phyloP scores from a whole-genome alignment of 2,329 filamentous ascomycete genomes.

The Neofusicoccum ribis region DNA sequence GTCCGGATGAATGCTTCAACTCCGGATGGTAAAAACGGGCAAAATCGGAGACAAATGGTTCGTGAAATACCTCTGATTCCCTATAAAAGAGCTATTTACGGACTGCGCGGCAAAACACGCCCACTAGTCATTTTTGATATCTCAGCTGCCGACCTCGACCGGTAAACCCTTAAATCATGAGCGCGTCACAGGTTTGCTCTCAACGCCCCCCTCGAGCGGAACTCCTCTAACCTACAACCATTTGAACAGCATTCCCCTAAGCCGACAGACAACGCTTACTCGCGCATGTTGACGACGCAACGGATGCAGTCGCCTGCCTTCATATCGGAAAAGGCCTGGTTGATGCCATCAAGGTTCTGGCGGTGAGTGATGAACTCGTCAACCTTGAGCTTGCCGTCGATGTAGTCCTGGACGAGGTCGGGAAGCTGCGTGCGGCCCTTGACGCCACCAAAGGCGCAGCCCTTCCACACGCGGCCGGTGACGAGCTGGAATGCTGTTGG shows the following conservation, averaged over 20 bases:
- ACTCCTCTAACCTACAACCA: constrained; percentile 1
- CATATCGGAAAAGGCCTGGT: constrained; percentile 89
- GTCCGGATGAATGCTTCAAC: too few relatives aligned
- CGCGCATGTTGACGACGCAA: constrained; percentile 73
- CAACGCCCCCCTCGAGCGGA: neutral
- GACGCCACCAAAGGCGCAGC: constrained; percentile 96
- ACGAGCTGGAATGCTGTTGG: constrained; percentile 90
- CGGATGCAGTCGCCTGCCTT: constrained; percentile 96
- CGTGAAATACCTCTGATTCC: too few relatives aligned
- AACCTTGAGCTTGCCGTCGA: constrained; percentile 88
- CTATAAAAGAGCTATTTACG: too few relatives aligned
- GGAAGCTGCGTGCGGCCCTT: constrained; percentile 94
- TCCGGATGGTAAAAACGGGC: too few relatives aligned
- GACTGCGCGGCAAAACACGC: neutral
- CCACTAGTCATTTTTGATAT: neutral
- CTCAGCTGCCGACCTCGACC: neutral
- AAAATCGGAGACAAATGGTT: too few relatives aligned
- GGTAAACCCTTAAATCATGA: neutral
- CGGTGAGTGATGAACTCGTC: constrained; percentile 99
- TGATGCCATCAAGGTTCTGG: constrained; percentile 79
- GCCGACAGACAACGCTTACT: neutral
- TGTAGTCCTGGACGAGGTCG: constrained; percentile 84
- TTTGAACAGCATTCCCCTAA: neutral
- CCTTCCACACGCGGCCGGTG: constrained; percentile 96
- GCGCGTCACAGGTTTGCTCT: neutral